These are phyloP conservation scores for Cryphonectria naterciae DNA, from an alignment of 2,329 filamentous ascomycete genomes.

Conservation along the genomic window DNA sequence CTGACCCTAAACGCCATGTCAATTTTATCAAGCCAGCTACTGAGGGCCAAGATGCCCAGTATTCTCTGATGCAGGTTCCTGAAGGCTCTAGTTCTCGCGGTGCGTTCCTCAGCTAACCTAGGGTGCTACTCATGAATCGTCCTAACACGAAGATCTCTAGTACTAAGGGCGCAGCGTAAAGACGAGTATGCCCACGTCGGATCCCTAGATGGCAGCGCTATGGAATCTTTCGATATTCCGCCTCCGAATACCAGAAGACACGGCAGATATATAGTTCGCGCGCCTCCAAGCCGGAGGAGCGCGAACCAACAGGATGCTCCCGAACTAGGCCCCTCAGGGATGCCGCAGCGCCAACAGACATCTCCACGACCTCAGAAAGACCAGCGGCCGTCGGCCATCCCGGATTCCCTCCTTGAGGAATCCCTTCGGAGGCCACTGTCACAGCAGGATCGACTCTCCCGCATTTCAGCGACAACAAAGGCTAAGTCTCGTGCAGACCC, in stretches of 20 bases:
- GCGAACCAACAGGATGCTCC: neutral
- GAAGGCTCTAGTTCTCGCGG: slow-evolving; percentile 25
- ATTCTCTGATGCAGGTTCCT: slow-evolving; percentile 35
- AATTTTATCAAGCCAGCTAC: neutral
- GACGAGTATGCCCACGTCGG: slow-evolving; percentile 28
- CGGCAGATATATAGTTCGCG: slow-evolving; percentile 28
- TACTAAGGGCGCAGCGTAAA: slow-evolving; percentile 6
- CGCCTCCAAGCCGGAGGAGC: slow-evolving; percentile 15
- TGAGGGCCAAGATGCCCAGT: neutral
- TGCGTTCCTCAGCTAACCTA: neutral
- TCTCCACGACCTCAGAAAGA: slow-evolving; percentile 31
- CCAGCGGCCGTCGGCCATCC: slow-evolving; percentile 38
- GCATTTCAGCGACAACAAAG: slow-evolving; percentile 35
- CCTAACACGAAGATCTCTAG: slow-evolving; percentile 14
- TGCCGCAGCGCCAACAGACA: slow-evolving; percentile 6
- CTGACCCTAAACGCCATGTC: neutral
- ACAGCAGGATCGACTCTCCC: slow-evolving; percentile 50
- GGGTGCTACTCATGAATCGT: neutral
- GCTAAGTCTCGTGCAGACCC: slow-evolving; percentile 26
- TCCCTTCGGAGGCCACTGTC: slow-evolving; percentile 50
- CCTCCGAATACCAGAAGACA: slow-evolving; percentile 22
- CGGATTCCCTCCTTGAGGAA: slow-evolving; percentile 47
- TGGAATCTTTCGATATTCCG: slow-evolving; percentile 2
- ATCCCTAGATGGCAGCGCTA: slow-evolving; percentile 20
- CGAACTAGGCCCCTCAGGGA: neutral